These are phyloP conservation scores for Ustulina deusta DNA, from an alignment of 2,329 filamentous ascomycete genomes.

Conservation along the genomic window DNA sequence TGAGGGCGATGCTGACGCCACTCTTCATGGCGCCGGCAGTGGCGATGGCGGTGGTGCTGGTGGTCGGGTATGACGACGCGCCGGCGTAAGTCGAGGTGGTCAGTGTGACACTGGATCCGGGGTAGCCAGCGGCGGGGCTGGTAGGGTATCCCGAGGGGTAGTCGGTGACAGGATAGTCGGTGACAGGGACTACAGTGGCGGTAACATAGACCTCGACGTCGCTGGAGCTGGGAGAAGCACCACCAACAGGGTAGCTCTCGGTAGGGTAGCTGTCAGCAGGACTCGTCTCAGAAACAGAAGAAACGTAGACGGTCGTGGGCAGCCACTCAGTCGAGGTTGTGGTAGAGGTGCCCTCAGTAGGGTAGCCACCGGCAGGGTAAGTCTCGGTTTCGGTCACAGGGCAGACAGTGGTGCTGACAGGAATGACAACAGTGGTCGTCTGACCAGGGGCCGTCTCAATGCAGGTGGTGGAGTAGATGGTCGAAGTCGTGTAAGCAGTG, in stretches of 20 bases:
- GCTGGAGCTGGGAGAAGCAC: constrained; percentile 33
- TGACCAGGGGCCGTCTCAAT: background rate
- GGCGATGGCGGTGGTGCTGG: constrained; percentile 27
- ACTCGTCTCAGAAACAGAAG: constrained; percentile 26
- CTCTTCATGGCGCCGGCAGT: constrained; percentile 37
- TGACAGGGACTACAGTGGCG: constrained; percentile 43
- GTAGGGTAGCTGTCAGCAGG: constrained; percentile 31
- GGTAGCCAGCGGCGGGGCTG: constrained; percentile 36
- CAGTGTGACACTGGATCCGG: constrained; percentile 41
- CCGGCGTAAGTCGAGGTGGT: constrained; percentile 32
- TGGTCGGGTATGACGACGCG: constrained; percentile 11
- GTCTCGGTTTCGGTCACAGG: constrained; percentile 35
- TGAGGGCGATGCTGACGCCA: constrained; percentile 35
- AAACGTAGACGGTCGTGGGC: constrained; percentile 37
- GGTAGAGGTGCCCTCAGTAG: constrained; percentile 39
- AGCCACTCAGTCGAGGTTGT: constrained; percentile 36
- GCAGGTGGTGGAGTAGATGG: constrained; percentile 48
- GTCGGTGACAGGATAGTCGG: constrained; percentile 40
- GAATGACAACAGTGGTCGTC: constrained; percentile 43
- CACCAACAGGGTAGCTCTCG: constrained; percentile 25
- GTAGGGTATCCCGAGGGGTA: constrained; percentile 37
- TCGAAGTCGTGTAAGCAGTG: constrained; percentile 47
- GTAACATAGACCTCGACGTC: constrained; percentile 41
- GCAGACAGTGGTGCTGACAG: constrained; percentile 46
- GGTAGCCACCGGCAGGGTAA: constrained; percentile 22